Percentiles rank a stretch among this genome's conserved stretches.
Conservation (phyloP, 345 rosid genomes). For the Raphanus sativus region DNA sequence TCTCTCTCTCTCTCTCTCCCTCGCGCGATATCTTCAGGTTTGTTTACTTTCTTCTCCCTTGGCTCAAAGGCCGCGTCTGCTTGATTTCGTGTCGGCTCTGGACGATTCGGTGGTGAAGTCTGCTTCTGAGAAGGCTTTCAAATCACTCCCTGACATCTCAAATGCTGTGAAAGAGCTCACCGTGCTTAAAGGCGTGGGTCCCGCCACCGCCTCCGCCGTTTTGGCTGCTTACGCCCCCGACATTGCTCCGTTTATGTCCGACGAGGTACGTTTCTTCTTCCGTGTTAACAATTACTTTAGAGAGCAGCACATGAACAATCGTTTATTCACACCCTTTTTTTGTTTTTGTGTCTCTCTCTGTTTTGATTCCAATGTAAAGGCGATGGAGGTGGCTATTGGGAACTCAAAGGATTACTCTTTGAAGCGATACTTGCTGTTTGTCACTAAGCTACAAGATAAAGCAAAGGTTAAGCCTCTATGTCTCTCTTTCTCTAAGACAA, state of each 20-base stretch:
- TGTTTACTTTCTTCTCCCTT: background rate
- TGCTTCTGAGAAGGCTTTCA: conserved; percentile 73
- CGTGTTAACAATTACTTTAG: background rate
- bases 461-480: conserved; percentile 53
- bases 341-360: background rate
- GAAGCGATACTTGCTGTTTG: conserved; percentile 64
- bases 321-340: background rate
- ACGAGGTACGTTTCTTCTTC: conserved; percentile 53
- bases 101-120: conserved; percentile 65
- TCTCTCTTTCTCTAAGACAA: background rate
- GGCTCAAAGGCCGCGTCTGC: conserved; percentile 67
- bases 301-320: background rate
- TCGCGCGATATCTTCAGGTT: background rate
- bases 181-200: conserved; percentile 84
- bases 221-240: conserved; percentile 85
- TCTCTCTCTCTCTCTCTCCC: background rate
- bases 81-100: conserved; percentile 67
- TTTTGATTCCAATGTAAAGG: conserved; percentile 40
- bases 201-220: conserved; percentile 89
- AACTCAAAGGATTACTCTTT: conserved; percentile 71
- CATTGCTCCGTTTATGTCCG: conserved; percentile 81
- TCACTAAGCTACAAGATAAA: conserved; percentile 53
- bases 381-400: conserved; percentile 75
- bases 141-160: conserved; percentile 67
- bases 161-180: conserved; percentile 73